A percentile compares a stretch with the other conserved stretches of the same genome.
phyloP scores from a whole-genome alignment of 129 eudicot species.

The Erigeron canadensis region DNA sequence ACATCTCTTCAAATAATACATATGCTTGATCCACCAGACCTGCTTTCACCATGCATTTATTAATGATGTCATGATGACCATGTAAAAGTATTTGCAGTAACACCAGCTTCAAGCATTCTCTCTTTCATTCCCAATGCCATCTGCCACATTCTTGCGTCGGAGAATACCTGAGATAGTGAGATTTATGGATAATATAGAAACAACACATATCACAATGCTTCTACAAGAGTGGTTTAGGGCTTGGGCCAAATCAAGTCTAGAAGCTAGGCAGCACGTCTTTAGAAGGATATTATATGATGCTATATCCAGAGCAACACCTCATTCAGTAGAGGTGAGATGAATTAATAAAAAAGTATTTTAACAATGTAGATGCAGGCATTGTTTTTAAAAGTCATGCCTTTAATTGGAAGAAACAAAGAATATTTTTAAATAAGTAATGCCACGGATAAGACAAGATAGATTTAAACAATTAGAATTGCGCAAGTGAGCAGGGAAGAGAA shows the following conservation, averaged over 20 bases:
- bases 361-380: too few relatives aligned
- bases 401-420: neutral
- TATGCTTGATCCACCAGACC: slow-evolving; percentile 84
- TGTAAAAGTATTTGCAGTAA: slow-evolving; percentile 69
- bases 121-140: slow-evolving; percentile 83
- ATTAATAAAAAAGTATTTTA: too few relatives aligned
- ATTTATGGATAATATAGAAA: slow-evolving; percentile 24
- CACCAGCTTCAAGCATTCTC: slow-evolving; percentile 79
- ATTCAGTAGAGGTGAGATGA: slow-evolving; percentile 40
- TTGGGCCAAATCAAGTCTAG: slow-evolving; percentile 76
- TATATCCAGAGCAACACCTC: slow-evolving; percentile 70
- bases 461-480: slow-evolving; percentile 1
- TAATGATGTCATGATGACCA: slow-evolving; percentile 93
- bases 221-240: neutral
- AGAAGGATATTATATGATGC: slow-evolving; percentile 81
- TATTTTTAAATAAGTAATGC: neutral
- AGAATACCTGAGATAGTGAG: slow-evolving; percentile 79
- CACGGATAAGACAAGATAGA: neutral
- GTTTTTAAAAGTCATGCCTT: neutral
- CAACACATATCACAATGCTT: neutral
- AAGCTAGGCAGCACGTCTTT: slow-evolving; percentile 84
- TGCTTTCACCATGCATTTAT: slow-evolving; percentile 92
- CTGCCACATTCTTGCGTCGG: slow-evolving; percentile 86
- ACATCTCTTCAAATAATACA: slow-evolving; percentile 83
- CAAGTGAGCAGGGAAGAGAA: slow-evolving; percentile 27